Percentiles rank a stretch among this genome's conserved stretches.
Conservation (phyloP, 2,329 filamentous ascomycete genomes). For the Fusarium guadeloupense region DNA sequence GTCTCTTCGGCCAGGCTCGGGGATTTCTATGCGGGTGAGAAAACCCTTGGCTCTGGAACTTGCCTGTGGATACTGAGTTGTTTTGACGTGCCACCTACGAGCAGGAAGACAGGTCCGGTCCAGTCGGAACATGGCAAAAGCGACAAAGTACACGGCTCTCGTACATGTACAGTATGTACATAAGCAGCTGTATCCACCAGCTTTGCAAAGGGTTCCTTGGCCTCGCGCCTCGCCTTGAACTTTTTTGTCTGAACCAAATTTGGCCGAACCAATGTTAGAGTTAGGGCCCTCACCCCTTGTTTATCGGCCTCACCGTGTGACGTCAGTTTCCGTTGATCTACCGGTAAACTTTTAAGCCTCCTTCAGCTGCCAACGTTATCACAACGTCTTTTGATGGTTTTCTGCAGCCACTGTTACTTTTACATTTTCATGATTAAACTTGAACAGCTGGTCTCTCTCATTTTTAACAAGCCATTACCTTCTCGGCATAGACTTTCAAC, state of each 20-base stretch:
- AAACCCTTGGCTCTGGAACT: neutral
- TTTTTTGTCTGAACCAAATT: conserved; percentile 16
- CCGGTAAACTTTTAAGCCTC: conserved; percentile 19
- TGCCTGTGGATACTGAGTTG: neutral
- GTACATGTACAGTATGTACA: neutral
- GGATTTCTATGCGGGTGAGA: neutral
- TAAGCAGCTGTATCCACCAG: neutral
- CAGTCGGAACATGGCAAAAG: conserved; percentile 19
- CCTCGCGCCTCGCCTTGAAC: neutral
- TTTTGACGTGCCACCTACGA: neutral
- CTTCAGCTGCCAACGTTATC: conserved; percentile 20
- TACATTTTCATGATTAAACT: too few species aligned
- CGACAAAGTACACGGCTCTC: conserved; percentile 2
- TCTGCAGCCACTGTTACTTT: neutral
- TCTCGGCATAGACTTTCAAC: too few species aligned
- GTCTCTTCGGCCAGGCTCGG: conserved; percentile 6
- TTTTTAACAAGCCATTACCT: too few species aligned
- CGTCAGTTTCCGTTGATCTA: conserved; percentile 18
- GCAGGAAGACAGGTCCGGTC: conserved; percentile 6
- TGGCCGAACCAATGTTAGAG: conserved; percentile 4
- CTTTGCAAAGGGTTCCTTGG: conserved; percentile 6
- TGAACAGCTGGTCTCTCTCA: too few species aligned
- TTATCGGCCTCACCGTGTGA: conserved; percentile 27
- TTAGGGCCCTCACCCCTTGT: conserved; percentile 16
- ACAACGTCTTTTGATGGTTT: neutral